Base-by-base conservation (phyloP, 2,329 filamentous ascomycete genomes). In the Geoglossum cookeanum region DNA sequence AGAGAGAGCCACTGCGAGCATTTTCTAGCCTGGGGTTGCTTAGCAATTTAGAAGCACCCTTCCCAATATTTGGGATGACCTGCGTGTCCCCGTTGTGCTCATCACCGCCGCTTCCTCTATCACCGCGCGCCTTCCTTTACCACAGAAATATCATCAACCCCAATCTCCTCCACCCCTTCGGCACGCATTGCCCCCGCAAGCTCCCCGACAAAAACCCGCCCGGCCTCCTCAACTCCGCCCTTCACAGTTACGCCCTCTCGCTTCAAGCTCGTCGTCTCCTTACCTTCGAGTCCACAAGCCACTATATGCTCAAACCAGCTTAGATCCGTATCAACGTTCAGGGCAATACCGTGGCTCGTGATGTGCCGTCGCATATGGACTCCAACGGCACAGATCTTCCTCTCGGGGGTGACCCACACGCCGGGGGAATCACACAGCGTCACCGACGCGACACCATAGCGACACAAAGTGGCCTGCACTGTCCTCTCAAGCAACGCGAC, bases 311-410 rank as follows among this genome's bases (percentile, higher is more conserved):
- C 73, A 64, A 79, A 83, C 78, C 79, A 86, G 61, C 70, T 69
- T 55, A 79, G 56, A 62, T 86, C 79, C 58, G 83, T 80, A 61
- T 73, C 71, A n/a, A 88, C 71, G 74, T 94, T 87, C 67, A 96
- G 67, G 1, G 87, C 90, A 37, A 94, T 76, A 5, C 92, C 92
- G 68, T 94, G 85, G 60, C 84, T 87, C 29, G 83, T 89, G 42
- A 97, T 78, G 69, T 94, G 83, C 51, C 91, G 75, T 13, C 89
- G 75, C 61, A 96, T 77, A 71, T 97, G 90, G n/a, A 98, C 87
- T 0, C 92, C 92, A 47, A 97, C 73, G 0, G 90, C 89, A 0
- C 88, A 87, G 63, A 98, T 89, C 74, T 97, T 98, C 64, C 77
- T 74, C 58, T 75, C 71, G 0, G 66, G 65, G 17, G 58, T 56